A percentile compares a stretch with the other conserved stretches of the same genome.
Conservation (phyloP, 2,329 filamentous ascomycete genomes). For the Sporothrix dimorphospora region DNA sequence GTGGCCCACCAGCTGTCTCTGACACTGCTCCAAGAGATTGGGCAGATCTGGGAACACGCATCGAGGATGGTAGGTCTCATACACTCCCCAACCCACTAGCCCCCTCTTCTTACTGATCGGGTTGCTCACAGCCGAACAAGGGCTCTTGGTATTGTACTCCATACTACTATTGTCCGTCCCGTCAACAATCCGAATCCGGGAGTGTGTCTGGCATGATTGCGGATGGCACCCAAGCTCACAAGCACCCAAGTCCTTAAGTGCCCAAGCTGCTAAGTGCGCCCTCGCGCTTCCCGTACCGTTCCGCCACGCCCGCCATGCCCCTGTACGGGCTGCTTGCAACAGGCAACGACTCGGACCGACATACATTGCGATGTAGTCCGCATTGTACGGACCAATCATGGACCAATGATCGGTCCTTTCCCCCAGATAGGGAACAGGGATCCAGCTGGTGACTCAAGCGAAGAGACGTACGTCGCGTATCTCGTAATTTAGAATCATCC, state of each 20-base stretch:
- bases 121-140: no score
- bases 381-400: not conserved
- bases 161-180: no score
- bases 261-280: not conserved
- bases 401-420: not conserved
- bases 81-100: no score
- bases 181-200: not conserved
- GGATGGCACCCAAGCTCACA: no score
- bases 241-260: no score
- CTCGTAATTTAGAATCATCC: no score
- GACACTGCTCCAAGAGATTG: not conserved
- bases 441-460: not conserved
- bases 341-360: not conserved
- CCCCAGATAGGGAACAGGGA: not conserved
- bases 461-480: no score
- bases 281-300: not conserved
- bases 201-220: no score
- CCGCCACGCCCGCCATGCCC: not conserved
- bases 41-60: slow-evolving; percentile 7
- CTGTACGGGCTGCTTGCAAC: not conserved
- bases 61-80: not conserved
- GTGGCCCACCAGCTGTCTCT: not conserved
- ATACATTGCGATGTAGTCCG: not conserved
- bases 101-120: no score
- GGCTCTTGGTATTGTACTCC: no score